Base-by-base conservation (phyloP, 176 grass and related monocot species). In the Aegilops umbellulata region DNA sequence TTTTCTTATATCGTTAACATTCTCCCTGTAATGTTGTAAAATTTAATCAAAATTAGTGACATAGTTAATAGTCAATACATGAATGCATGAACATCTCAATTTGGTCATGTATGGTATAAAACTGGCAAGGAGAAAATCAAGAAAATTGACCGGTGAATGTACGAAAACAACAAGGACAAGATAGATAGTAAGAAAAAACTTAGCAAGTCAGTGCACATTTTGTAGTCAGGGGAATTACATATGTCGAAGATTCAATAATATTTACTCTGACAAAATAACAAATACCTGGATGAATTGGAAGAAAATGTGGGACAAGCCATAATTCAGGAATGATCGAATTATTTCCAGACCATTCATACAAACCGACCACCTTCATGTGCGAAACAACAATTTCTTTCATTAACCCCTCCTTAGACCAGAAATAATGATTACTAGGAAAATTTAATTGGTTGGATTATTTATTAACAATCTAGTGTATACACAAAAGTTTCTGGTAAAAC, bases 211-310 rank as follows among this genome's bases (percentile, higher is more conserved):
- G 22, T 23, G 12, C 25, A 46, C 36, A 7, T 46, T 3, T 26
- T 16, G 31, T 32, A 16, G 39, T 74, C 2, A 23, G 38, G 10
- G 12, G 0, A 3, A 74, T 26, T 60, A 5, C 0, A 26, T 10
- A 29, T 51, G 2, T 38, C 4, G 0, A 25, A 0, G 13, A 8
- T 32, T 26, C 5, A 55, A 20, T 51, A 29, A 19, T 12, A 70
- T 30, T 17, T 47, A 22, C 29, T 3, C 8, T 27, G 0, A 15
- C 13, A 81, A 49, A 65, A 53, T 5, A 26, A 68, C 6, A 68
- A 11, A 15, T 82, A 94, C 89, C 92, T 70, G 89, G 92, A 77
- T 91, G 89, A 69, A 94, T 71, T 11, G 92, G 92, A 44, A 94
- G 92, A 65, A 87, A 81, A 32, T 89, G 38, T 3, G 92, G 92